Base-by-base conservation (phyloP, 768 basidiomycete species). In the Candolleomyces eurysporus region DNA sequence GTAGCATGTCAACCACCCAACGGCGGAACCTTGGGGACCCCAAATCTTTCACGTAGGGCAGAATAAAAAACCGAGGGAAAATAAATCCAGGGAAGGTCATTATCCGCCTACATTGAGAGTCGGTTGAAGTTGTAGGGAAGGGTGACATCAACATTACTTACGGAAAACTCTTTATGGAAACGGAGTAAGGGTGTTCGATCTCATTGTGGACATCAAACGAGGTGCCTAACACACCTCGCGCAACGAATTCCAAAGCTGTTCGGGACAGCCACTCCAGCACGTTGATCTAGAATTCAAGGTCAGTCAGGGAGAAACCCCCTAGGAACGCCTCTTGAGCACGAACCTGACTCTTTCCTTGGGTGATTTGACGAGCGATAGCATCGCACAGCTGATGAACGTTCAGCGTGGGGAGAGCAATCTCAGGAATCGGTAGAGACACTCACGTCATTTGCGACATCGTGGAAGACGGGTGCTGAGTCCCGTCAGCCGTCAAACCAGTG, bases 201-300 rank as follows among this genome's bases (percentile, higher is more conserved):
- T 51, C 58, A 13, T 64, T 67, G 11, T 82, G 69, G 0, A 71
- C 52, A 58, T 79, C 78, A 45, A 79, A 79, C 8, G 75, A 77
- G 53, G 73, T 71, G 13, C 78, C 78, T 16, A 83, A 68, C 0
- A 81, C 80, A 31, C 76, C 77, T 68, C 80, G 79, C 7, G 79
- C 80, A 42, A 84, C 75, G 48, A 82, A 69, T 57, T 83, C 81
- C n/a, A 82, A 71, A 14, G 82, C 78, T 14, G 76, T 73, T 14
- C 81, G 73, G 17, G 75, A 63, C 68, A 75, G 71, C 76, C 76
- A 78, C 7, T 67, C 58, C 4, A 70, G 53, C n/a, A 76, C 46
- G 55, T 78, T 74, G 36, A 77, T 63, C 71, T 76, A 42, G n/a
- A 30, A n/a, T 3, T 17, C 5, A 50, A 22, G 16, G 16, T 30